These are phyloP conservation scores for Candida succiphila DNA, from an alignment of 805 yeast species.

Conservation along the genomic window DNA sequence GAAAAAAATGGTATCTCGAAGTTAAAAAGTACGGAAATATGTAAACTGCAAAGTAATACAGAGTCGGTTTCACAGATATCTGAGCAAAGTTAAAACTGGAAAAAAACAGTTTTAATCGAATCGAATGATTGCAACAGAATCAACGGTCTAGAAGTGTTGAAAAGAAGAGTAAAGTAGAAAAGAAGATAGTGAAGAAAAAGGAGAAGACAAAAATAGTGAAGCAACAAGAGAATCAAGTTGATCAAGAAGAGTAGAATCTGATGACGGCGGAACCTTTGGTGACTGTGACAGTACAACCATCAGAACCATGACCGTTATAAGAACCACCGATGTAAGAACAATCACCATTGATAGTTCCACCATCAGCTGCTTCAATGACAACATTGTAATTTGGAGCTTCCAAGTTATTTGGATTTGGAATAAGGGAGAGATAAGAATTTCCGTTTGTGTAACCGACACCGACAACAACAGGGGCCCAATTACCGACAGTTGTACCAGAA, in stretches of 20 bases:
- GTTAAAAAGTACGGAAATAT: too few relatives aligned
- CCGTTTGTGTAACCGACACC: conserved; percentile 83
- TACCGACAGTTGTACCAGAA: conserved; percentile 72
- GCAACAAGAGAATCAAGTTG: not conserved
- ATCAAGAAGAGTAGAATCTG: conserved; percentile 16
- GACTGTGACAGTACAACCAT: conserved; percentile 68
- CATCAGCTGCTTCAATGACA: conserved; percentile 29
- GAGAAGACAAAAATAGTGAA: too few relatives aligned
- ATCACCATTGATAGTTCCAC: conserved; percentile 26
- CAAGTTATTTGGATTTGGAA: conserved; percentile 89
- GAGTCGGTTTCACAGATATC: too few relatives aligned
- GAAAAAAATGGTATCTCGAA: too few relatives aligned
- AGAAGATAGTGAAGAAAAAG: too few relatives aligned
- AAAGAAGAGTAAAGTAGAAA: too few relatives aligned
- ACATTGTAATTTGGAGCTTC: conserved; percentile 48
- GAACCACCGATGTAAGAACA: conserved; percentile 33
- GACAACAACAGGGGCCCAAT: conserved; percentile 95
- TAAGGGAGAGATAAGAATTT: conserved; percentile 74
- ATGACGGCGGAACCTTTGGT: conserved; percentile 24
- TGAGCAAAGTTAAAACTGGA: too few relatives aligned
- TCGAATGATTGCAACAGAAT: too few relatives aligned
- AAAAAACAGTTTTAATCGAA: too few relatives aligned
- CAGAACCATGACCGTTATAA: conserved; percentile 47
- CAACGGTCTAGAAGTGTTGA: too few relatives aligned
- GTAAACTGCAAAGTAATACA: too few relatives aligned